Evolutionary conservation across 2,329 filamentous ascomycete genomes (phyloP).

Genomic region (Monilinia aucupariae): DNA sequence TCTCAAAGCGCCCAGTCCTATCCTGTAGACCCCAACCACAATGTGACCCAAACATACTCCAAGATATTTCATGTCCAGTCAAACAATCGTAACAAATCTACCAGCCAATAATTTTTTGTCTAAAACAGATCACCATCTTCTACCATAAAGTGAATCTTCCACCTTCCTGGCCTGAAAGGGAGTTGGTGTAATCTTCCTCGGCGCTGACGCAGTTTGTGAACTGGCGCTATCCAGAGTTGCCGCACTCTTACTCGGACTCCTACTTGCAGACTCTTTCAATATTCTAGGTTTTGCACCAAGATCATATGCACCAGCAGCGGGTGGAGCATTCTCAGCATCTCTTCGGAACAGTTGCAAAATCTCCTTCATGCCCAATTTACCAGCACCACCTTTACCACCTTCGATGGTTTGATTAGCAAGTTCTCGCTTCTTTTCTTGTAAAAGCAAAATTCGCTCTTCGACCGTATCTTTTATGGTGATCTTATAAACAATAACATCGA

Average conservation of each 20-base stretch:
- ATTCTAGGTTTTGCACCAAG: slow-evolving; percentile 30
- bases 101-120: not conserved
- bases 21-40: not conserved
- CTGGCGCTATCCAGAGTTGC: slow-evolving; percentile 13
- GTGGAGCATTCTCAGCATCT: slow-evolving; percentile 32
- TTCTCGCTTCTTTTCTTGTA: slow-evolving; percentile 89
- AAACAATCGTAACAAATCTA: not conserved
- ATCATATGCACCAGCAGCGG: slow-evolving; percentile 24
- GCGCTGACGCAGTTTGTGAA: slow-evolving; percentile 12
- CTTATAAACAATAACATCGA: slow-evolving; percentile 93
- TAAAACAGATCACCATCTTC: slow-evolving; percentile 29
- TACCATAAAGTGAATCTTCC: slow-evolving; percentile 34
- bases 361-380: slow-evolving; percentile 88
- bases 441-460: slow-evolving; percentile 87
- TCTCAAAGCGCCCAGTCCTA: not conserved
- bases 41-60: not conserved
- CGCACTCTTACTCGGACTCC: slow-evolving; percentile 7
- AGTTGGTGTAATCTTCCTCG: slow-evolving; percentile 25
- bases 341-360: slow-evolving; percentile 75
- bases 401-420: slow-evolving; percentile 91
- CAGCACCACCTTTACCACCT: slow-evolving; percentile 63
- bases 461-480: slow-evolving; percentile 82
- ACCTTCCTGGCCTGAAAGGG: slow-evolving; percentile 12
- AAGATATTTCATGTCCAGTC: not conserved
- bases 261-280: slow-evolving; percentile 27